These are phyloP conservation scores for Zygotorulaspora danielsina DNA, from an alignment of 805 yeast genomes.

Conservation along the genomic window DNA sequence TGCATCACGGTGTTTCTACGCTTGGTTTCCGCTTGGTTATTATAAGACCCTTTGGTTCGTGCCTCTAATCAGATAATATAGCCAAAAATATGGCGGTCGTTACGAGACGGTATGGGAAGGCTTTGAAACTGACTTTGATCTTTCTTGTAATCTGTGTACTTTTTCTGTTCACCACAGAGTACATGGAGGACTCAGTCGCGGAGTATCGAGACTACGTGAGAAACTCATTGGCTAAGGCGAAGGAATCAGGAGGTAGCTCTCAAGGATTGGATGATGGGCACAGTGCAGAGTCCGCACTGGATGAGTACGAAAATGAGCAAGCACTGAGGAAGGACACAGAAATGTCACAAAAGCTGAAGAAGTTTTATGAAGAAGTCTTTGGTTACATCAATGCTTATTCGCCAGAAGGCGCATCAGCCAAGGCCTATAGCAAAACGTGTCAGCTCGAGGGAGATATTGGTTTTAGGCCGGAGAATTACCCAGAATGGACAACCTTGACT, in stretches of 20 bases:
- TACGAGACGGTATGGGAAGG: slow-evolving; percentile 21
- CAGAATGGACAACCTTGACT: slow-evolving; percentile 22
- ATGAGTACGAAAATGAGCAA: not conserved
- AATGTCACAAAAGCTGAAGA: slow-evolving; percentile 13
- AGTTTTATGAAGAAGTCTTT: slow-evolving; percentile 28
- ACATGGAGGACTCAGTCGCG: slow-evolving; percentile 17
- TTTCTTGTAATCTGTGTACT: slow-evolving; percentile 11
- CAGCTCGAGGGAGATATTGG: slow-evolving; percentile 25
- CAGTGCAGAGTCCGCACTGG: not conserved
- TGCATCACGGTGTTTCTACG: too few relatives aligned
- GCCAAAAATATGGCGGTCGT: slow-evolving; percentile 13
- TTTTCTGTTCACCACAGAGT: slow-evolving; percentile 14
- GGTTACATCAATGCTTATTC: slow-evolving; percentile 22
- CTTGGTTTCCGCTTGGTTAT: too few relatives aligned
- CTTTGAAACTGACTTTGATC: slow-evolving; percentile 17
- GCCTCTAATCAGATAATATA: too few relatives aligned
- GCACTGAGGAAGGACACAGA: slow-evolving; percentile 1
- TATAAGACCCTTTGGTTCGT: too few relatives aligned
- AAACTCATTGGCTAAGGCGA: slow-evolving; percentile 5
- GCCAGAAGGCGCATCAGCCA: slow-evolving; percentile 25
- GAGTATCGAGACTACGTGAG: slow-evolving; percentile 20
- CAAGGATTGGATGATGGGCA: not conserved
- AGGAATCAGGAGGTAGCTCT: not conserved
- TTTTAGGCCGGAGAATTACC: slow-evolving; percentile 21
- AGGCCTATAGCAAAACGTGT: slow-evolving; percentile 19